Conservation (phyloP, 257 asterid genomes). For the Ajuga chamaepitys region DNA sequence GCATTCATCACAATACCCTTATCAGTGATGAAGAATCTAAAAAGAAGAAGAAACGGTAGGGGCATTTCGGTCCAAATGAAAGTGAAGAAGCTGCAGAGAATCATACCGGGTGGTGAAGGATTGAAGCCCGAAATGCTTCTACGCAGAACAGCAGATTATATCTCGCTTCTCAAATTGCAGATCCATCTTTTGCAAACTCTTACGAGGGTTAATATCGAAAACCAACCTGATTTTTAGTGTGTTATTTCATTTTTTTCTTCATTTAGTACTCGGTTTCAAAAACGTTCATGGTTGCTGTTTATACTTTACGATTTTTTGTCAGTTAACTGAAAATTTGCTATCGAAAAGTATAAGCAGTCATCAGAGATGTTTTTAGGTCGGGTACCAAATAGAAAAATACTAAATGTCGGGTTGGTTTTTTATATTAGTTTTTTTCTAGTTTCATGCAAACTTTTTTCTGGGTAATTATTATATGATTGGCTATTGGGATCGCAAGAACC, state of each 20-base stretch:
- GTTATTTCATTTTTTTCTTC: too few relatives aligned
- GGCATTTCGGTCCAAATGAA: slow-evolving; percentile 11
- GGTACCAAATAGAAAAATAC: too few relatives aligned
- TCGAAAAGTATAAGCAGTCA: too few relatives aligned
- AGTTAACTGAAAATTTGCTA: too few relatives aligned
- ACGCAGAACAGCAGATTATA: slow-evolving; percentile 33
- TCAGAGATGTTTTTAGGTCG: too few relatives aligned
- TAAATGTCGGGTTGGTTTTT: too few relatives aligned
- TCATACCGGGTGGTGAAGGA: slow-evolving; percentile 28
- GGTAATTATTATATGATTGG: too few relatives aligned
- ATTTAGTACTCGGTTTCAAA: too few relatives aligned
- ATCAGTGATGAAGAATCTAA: neutral
- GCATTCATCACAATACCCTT: neutral
- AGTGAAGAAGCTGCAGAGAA: slow-evolving; percentile 32
- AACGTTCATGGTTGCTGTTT: too few relatives aligned
- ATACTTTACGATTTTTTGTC: too few relatives aligned
- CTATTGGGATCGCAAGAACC: neutral
- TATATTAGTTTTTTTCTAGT: neutral
- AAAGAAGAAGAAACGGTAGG: slow-evolving; percentile 1
- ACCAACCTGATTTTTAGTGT: slow-evolving; percentile 2
- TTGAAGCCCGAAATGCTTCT: slow-evolving; percentile 30
- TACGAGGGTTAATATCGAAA: too few relatives aligned
- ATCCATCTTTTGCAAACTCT: slow-evolving; percentile 28
- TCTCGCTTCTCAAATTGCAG: slow-evolving; percentile 34
- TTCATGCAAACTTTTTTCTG: neutral